Base-by-base conservation (phyloP, 2,329 filamentous ascomycete genomes). In the Trichoderma koningii region DNA sequence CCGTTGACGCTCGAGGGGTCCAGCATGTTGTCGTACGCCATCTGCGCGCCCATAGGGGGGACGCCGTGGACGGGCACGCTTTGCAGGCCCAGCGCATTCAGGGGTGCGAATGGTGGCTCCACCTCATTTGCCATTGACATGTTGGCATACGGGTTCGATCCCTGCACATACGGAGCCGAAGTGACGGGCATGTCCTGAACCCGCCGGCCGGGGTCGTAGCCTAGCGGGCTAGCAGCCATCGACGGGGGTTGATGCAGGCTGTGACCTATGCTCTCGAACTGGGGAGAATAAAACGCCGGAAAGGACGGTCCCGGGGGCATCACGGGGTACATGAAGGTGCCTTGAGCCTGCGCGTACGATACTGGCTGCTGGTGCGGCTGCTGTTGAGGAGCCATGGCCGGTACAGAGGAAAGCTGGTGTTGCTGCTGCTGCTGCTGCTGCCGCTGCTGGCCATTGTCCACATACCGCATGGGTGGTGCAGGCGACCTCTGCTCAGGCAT, bases 41-140 rank as follows among this genome's bases (percentile, higher is more conserved):
- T 65, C 42, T 73, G 74, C 14, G 70, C 64, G 14, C 63, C 68
- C 69, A 76, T 73, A 19, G 67, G 67, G 38, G 69, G 69, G 7
- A 34, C 61, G 34, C 7, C 44, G 9, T 51, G 59, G 3, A 60
- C 56, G 21, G 56, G 47, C 23, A 69, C 68, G 52, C 69, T 72
- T 38, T 75, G 76, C 38, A 78, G 67, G 10, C 75, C 75, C 14
- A 76, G 69, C 12, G 72, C 71, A 50, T 76, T 73, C 67, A 76
- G 68, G 48, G 73, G 69, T 14, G 69, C 66, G 50, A 77, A 78
- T 45, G 34, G 34, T 38, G 74, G 70, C 51, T 77, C 76, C 47
- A 76, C 34, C 14, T 70, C 71, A 57, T 66, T 70, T 6, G 70
- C 65, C 56, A 75, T 69, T 14, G 64, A 30, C 67, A 74, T 53